phyloP scores from a whole-genome alignment of 345 rosid genomes.

The Linum lewisii region DNA sequence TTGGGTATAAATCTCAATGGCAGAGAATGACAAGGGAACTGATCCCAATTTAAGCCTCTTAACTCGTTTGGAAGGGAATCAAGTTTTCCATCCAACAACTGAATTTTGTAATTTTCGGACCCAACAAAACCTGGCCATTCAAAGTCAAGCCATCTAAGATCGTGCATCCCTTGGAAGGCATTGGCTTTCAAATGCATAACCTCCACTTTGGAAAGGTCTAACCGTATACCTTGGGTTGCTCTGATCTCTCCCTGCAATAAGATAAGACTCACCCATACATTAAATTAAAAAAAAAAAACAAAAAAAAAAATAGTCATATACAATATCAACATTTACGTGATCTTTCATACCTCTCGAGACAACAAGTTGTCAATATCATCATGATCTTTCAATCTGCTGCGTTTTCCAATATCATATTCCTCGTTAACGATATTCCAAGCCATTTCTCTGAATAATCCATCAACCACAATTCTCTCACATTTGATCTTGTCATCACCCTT shows the following conservation, averaged over 20 bases:
- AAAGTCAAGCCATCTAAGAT: neutral
- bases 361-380: neutral
- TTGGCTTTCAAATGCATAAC: neutral
- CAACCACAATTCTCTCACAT: neutral
- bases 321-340: no score
- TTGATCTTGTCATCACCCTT: neutral
- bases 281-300: no score
- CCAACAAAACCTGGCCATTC: neutral
- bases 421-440: neutral
- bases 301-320: no score
- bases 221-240: neutral
- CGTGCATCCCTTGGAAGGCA: neutral
- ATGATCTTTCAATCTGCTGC: neutral
- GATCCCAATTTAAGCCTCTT: neutral
- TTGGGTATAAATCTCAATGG: neutral
- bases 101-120: neutral
- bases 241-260: neutral
- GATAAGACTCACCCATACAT: no score
- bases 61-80: neutral
- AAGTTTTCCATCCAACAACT: neutral
- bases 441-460: neutral
- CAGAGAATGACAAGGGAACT: neutral
- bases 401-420: neutral
- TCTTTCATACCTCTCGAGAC: neutral
- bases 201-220: neutral